phyloP scores from a whole-genome alignment of 306 rosid genomes.

The Quercus dentata region DNA sequence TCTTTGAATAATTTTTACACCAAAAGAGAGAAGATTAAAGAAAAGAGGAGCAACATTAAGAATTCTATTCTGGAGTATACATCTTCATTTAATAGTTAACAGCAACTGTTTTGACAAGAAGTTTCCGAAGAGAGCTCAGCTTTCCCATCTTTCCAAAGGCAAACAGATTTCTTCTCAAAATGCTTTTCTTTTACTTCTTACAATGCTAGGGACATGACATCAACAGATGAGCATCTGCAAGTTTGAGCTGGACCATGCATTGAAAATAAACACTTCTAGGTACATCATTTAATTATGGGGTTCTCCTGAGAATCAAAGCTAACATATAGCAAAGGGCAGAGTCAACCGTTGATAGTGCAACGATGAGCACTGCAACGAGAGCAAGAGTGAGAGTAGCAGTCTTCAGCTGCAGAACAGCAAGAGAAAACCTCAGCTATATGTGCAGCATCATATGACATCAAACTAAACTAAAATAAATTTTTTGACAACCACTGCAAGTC shows the following conservation, averaged over 20 bases:
- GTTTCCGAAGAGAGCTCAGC: background rate
- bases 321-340: conserved; percentile 65
- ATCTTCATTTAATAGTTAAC: background rate
- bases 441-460: background rate
- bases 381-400: conserved; percentile 79
- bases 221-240: background rate
- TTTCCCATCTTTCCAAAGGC: background rate
- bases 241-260: background rate
- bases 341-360: conserved; percentile 74
- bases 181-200: background rate
- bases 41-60: background rate
- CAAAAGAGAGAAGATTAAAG: too few species aligned
- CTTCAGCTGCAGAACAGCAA: conserved; percentile 59
- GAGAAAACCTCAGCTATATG: background rate
- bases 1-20: background rate
- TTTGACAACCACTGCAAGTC: background rate
- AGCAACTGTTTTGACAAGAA: background rate
- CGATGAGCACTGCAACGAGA: conserved; percentile 70
- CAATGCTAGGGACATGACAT: background rate
- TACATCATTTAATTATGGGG: conserved; percentile 17
- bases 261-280: background rate
- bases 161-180: background rate
- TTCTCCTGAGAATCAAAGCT: conserved; percentile 57
- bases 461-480: background rate
- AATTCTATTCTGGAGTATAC: background rate